phyloP scores from a whole-genome alignment of 2,329 filamentous ascomycete genomes.

The Penicillium vulpinum region DNA sequence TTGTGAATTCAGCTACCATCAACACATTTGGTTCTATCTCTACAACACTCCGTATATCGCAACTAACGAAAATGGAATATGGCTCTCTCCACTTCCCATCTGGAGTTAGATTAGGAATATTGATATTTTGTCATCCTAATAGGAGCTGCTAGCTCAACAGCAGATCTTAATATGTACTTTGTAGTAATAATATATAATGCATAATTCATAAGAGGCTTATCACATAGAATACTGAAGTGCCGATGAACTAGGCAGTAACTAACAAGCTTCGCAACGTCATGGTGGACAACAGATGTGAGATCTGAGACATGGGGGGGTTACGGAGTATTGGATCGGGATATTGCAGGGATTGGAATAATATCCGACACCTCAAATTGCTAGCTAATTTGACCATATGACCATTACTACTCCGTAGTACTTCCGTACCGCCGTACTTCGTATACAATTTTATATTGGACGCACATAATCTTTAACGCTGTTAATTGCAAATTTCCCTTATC shows the following conservation, averaged over 20 bases:
- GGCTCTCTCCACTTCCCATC: background rate
- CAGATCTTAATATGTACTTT: conserved; percentile 2
- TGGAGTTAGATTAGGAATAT: background rate
- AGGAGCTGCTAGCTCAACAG: background rate
- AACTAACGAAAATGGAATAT: background rate
- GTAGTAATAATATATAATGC: background rate
- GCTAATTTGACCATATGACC: background rate
- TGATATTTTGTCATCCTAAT: background rate
- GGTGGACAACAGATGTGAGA: background rate
- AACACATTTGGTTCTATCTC: background rate
- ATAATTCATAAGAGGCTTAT: background rate
- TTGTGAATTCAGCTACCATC: background rate
- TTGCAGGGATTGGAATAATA: background rate
- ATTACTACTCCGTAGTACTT: too few relatives aligned
- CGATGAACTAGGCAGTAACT: background rate
- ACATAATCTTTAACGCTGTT: background rate
- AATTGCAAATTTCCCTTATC: background rate
- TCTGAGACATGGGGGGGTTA: conserved; percentile 1
- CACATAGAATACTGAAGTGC: background rate
- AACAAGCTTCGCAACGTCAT: background rate
- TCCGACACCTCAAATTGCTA: background rate
- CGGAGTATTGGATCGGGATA: background rate
- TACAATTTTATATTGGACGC: background rate
- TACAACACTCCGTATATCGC: too few relatives aligned
- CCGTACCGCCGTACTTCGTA: too few relatives aligned